Percentiles rank a stretch among this genome's conserved stretches.
These are phyloP conservation scores for Friedmanniomyces simplex DNA, from an alignment of 495 filamentous ascomycete species.

Conservation along the genomic window DNA sequence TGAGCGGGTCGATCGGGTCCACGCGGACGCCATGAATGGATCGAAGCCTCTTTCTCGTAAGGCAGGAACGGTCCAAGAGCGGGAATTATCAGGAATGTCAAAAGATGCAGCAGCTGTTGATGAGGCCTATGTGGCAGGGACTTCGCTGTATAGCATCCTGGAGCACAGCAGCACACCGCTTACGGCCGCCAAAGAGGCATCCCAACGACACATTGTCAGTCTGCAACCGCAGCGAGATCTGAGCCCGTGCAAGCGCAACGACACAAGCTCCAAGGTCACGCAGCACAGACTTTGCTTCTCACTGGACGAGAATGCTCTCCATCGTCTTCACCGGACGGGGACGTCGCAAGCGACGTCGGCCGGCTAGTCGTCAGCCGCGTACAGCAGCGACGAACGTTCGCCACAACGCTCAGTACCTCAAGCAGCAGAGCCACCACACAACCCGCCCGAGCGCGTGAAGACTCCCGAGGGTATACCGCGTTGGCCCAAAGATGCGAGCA, in stretches of 20 bases:
- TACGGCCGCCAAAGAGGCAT: not conserved
- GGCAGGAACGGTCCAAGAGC: not conserved
- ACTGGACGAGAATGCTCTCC: conserved; percentile 4
- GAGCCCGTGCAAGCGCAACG: not conserved
- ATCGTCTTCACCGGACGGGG: not conserved
- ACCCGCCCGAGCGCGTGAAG: conserved; percentile 8
- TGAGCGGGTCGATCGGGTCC: no score
- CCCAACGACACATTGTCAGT: not conserved
- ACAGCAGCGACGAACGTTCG: conserved; percentile 5
- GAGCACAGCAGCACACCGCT: conserved; percentile 6
- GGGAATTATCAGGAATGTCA: not conserved
- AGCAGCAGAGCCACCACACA: conserved; percentile 10
- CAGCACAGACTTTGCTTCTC: conserved; percentile 5
- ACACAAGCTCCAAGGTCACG: not conserved
- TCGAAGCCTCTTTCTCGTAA: no score
- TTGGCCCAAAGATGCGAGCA: conserved; percentile 11
- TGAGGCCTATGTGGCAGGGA: not conserved
- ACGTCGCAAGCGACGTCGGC: not conserved
- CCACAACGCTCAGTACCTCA: conserved; percentile 1
- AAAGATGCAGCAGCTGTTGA: not conserved
- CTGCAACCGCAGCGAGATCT: not conserved
- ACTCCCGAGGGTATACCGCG: conserved; percentile 20
- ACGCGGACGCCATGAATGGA: no score
- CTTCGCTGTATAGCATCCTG: conserved; percentile 14
- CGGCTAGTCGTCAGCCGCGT: conserved; percentile 3